These are phyloP conservation scores for Parastagonospora nodorum DNA, from an alignment of 2,329 filamentous ascomycete genomes.

Conservation along the genomic window DNA sequence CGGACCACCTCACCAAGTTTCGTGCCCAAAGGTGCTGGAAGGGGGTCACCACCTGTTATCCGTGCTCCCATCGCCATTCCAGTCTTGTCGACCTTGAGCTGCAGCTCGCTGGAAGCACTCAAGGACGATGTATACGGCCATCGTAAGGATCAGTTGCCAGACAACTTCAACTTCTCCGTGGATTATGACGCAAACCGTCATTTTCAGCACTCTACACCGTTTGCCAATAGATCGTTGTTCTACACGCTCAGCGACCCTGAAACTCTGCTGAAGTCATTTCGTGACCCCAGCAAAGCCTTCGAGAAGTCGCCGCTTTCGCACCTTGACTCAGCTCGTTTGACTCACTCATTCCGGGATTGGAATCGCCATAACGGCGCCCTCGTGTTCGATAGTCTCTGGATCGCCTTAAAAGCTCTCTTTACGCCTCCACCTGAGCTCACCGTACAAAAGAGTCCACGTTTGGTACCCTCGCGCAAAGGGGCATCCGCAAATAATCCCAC, in stretches of 20 bases:
- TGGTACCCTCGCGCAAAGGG: conserved; percentile 22
- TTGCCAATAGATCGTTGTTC: conserved; percentile 42
- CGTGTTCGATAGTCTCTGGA: conserved; percentile 45
- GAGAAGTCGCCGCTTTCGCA: conserved; percentile 40
- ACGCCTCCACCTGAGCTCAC: conserved; percentile 41
- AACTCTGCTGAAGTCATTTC: conserved; percentile 42
- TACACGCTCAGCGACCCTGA: conserved; percentile 38
- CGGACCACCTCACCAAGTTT: neutral
- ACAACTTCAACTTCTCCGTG: conserved; percentile 20
- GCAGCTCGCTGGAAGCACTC: conserved; percentile 33
- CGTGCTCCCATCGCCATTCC: conserved; percentile 13
- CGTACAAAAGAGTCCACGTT: conserved; percentile 27
- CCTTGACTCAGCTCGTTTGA: conserved; percentile 37
- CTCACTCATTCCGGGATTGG: conserved; percentile 42
- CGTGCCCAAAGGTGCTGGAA: neutral
- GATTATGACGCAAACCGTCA: conserved; percentile 22
- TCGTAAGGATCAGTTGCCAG: conserved; percentile 9
- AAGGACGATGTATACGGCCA: conserved; percentile 29
- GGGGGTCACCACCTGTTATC: neutral
- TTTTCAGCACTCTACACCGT: conserved; percentile 20
- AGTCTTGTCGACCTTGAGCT: conserved; percentile 30
- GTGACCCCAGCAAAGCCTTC: conserved; percentile 28
- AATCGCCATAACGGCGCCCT: conserved; percentile 38
- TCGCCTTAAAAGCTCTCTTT: conserved; percentile 39
- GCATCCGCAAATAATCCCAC: neutral